Evolutionary conservation across 495 filamentous ascomycete genomes (phyloP).

Genomic region (Talaromyces ruber): DNA sequence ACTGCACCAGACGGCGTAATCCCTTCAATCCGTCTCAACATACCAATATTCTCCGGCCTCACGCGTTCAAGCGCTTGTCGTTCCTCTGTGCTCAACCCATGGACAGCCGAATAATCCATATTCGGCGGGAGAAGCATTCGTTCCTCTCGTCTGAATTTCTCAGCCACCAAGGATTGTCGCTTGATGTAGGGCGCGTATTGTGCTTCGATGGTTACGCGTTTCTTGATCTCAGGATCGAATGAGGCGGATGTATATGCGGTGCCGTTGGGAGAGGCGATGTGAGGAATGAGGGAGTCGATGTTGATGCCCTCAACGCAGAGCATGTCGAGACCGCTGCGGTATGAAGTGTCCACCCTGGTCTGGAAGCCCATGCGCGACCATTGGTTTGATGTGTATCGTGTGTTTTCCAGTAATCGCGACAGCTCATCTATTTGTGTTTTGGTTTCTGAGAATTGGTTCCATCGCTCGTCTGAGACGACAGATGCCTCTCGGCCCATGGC

Average conservation of each 20-base stretch:
- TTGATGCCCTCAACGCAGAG: slow-evolving; percentile 52
- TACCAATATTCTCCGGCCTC: slow-evolving; percentile 74
- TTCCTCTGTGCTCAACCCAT: slow-evolving; percentile 74
- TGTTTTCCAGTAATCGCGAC: slow-evolving; percentile 45
- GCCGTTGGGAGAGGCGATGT: slow-evolving; percentile 36
- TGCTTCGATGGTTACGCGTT: slow-evolving; percentile 69
- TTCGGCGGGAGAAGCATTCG: slow-evolving; percentile 61
- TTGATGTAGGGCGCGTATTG: slow-evolving; percentile 77
- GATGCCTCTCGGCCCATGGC: slow-evolving; percentile 66
- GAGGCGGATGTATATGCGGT: slow-evolving; percentile 33
- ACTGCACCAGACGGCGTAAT: slow-evolving; percentile 46
- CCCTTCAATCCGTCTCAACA: slow-evolving; percentile 83
- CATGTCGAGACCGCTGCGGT: slow-evolving; percentile 66
- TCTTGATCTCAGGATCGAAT: slow-evolving; percentile 47
- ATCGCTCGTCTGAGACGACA: slow-evolving; percentile 70
- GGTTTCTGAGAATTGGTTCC: slow-evolving; percentile 58
- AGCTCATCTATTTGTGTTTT: slow-evolving; percentile 57
- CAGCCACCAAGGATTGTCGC: slow-evolving; percentile 55
- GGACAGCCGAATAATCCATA: slow-evolving; percentile 64
- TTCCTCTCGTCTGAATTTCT: slow-evolving; percentile 67
- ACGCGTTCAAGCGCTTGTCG: slow-evolving; percentile 56
- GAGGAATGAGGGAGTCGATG: slow-evolving; percentile 42
- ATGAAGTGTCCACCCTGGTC: slow-evolving; percentile 48
- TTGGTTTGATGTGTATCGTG: slow-evolving; percentile 40
- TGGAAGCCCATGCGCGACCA: slow-evolving; percentile 67